Base-by-base conservation (phyloP, 2,329 filamentous ascomycete species). In the Seiridium cupressi region DNA sequence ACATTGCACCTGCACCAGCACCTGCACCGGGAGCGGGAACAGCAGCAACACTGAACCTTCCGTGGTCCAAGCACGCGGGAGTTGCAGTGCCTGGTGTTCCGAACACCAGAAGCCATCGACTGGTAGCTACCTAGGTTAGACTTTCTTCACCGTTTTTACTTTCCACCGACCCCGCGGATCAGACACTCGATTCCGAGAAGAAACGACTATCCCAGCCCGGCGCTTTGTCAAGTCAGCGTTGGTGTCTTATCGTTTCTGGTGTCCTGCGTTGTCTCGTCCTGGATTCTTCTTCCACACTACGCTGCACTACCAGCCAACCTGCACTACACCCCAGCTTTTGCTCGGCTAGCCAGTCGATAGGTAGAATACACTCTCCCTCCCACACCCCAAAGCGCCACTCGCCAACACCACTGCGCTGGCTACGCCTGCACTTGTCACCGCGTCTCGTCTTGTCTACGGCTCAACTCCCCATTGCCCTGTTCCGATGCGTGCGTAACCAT, bases 1-100 rank as follows among this genome's bases (percentile, higher is more conserved):
- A 32, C 18, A 26, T 26, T 26, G 18, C 18, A 26, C 18, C 18
- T 26, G 18, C 18, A 26, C 18, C 18, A 26, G 18, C 18, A 26
- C 18, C 18, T 26, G 18, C 18, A 26, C 49, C 49, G 18, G 18
- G 34, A 53, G 49, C 49, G 49, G 49, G 49, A 36, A 36, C 49
- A 53, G 38, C 31, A 53, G 49, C 49, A 36, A 53, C 49, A 53
- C 34, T 53, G 49, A 53, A 53, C 49, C 49, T 53, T 53, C 49
- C 49, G 32, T 35, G 49, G 49, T 34, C 49, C 32, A 38, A 53
- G 49, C 49, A 53, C 32, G 31, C 34, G 18, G 31, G 34, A 18
- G 18, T 38, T 53, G 49, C 49, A 34, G 35, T 7, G 13, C 38
- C 38, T 42, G 7, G 38, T 13, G 38, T 42, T 42, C 13, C 38